These are phyloP conservation scores for Corchorus olitorius DNA, from an alignment of 345 rosid genomes.

Conservation along the genomic window DNA sequence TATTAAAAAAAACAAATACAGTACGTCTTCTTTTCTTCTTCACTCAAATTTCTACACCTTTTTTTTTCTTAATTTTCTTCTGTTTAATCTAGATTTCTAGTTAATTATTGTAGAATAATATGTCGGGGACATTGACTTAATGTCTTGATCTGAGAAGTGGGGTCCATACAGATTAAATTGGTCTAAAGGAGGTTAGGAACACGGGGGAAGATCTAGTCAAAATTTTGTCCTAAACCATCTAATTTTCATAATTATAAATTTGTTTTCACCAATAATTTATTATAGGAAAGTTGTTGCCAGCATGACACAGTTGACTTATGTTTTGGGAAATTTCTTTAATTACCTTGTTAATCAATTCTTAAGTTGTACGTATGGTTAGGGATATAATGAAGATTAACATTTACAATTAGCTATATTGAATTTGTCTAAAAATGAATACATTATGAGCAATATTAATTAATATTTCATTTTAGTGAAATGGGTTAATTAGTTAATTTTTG, in stretches of 20 bases:
- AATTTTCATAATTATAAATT: constrained; percentile 8
- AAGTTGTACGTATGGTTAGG: too few species aligned
- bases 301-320: constrained; percentile 48
- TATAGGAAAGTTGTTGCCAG: constrained; percentile 27
- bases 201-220: constrained; percentile 31
- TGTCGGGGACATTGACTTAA: not conserved
- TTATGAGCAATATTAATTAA: too few species aligned
- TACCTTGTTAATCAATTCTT: not conserved
- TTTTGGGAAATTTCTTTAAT: not conserved
- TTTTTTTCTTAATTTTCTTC: not conserved
- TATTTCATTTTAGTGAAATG: too few species aligned
- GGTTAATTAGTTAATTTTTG: too few species aligned
- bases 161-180: constrained; percentile 25
- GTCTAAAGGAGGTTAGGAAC: constrained; percentile 13
- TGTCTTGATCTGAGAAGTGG: not conserved
- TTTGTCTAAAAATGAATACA: not conserved
- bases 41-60: too few species aligned
- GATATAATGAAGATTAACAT: not conserved
- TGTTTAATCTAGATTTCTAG: not conserved
- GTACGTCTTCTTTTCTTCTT: not conserved
- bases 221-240: constrained; percentile 28
- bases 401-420: too few species aligned
- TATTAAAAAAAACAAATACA: too few species aligned
- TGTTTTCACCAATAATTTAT: not conserved
- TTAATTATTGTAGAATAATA: not conserved